Evolutionary conservation across 345 rosid genomes (phyloP).

Genomic region (Euclidium syriacum): DNA sequence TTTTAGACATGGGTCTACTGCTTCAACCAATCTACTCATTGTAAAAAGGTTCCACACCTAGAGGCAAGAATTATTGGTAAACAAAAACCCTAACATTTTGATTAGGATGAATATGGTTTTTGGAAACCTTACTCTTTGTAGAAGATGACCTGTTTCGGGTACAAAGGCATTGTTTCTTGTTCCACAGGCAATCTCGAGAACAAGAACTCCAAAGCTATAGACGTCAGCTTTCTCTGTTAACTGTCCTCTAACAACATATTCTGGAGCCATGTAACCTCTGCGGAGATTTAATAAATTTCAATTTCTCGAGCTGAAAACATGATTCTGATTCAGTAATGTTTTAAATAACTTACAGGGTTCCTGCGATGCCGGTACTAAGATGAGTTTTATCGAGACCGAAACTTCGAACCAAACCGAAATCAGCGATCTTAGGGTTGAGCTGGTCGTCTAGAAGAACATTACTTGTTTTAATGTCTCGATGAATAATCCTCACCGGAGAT

Average conservation of each 20-base stretch:
- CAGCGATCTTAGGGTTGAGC: slow-evolving; percentile 44
- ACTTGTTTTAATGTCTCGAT: slow-evolving; percentile 53
- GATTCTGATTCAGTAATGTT: background rate
- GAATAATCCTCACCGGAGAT: slow-evolving; percentile 32
- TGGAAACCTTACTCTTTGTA: slow-evolving; percentile 14
- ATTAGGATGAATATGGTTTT: slow-evolving; percentile 18
- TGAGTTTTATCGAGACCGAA: slow-evolving; percentile 23
- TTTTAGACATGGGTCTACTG: slow-evolving; percentile 26
- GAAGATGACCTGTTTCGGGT: slow-evolving; percentile 8
- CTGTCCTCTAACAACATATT: slow-evolving; percentile 38
- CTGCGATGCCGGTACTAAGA: slow-evolving; percentile 40
- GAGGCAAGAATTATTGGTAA: too few relatives aligned
- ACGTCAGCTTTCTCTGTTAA: slow-evolving; percentile 48
- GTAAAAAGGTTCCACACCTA: slow-evolving; percentile 38
- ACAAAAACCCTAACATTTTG: background rate
- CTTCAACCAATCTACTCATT: slow-evolving; percentile 20
- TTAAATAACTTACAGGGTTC: slow-evolving; percentile 39
- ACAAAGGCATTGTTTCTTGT: slow-evolving; percentile 30
- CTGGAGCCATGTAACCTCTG: slow-evolving; percentile 56
- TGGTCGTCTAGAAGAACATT: slow-evolving; percentile 42
- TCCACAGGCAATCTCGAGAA: slow-evolving; percentile 42
- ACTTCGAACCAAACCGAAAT: slow-evolving; percentile 48
- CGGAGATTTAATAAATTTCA: background rate
- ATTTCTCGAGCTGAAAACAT: background rate
- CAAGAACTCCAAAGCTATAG: slow-evolving; percentile 45